A percentile compares a stretch with the other conserved stretches of the same genome.
phyloP scores from a whole-genome alignment of 2,329 filamentous ascomycete species.

The Aspergillus sp. region DNA sequence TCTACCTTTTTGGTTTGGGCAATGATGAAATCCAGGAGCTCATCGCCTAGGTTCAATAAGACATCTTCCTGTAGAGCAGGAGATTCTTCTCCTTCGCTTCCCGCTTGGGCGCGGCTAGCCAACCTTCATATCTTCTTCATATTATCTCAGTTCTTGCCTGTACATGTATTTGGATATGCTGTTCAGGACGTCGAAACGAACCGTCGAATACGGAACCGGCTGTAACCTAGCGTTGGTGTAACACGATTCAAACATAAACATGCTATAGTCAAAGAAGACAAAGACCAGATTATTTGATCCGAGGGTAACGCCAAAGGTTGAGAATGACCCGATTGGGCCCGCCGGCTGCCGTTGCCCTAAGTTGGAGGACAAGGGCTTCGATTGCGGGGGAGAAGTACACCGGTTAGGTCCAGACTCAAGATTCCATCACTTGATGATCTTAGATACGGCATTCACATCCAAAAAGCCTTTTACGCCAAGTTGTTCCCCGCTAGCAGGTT shows the following conservation, averaged over 20 bases:
- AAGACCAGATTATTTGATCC: background rate
- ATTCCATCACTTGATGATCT: background rate
- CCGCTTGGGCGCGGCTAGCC: background rate
- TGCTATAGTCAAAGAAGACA: too few relatives aligned
- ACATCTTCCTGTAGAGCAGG: background rate
- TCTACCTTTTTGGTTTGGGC: slow-evolving; percentile 61
- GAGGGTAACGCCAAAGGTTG: background rate
- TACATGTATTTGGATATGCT: background rate
- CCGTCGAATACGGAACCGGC: background rate
- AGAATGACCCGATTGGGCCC: background rate
- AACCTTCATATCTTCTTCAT: background rate
- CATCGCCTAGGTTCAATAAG: slow-evolving; percentile 18
- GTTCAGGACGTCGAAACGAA: background rate
- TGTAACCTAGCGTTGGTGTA: background rate
- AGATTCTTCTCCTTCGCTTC: background rate
- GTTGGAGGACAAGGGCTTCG: background rate
- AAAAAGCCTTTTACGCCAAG: background rate
- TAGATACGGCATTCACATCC: background rate
- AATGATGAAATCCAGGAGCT: slow-evolving; percentile 56
- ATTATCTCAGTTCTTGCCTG: background rate
- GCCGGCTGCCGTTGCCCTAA: background rate
- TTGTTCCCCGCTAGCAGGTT: background rate
- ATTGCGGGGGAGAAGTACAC: background rate
- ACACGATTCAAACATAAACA: background rate
- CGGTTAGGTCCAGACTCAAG: background rate